Evolutionary conservation across 2,329 filamentous ascomycete species (phyloP).

Genomic region (Amesomyces nigricolor): DNA sequence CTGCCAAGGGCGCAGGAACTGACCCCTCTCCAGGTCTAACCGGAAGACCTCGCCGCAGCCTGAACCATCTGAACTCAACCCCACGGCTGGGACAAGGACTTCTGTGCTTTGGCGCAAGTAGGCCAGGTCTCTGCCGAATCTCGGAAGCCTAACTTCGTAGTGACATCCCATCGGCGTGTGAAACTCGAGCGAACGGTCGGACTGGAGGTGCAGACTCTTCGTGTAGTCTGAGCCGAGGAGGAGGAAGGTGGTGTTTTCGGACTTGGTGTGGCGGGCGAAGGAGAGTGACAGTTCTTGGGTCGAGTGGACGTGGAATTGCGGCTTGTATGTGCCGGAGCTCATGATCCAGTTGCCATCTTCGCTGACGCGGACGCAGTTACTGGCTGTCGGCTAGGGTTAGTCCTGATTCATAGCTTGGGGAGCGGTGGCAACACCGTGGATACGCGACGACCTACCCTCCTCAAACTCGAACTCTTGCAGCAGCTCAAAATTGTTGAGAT

Average conservation of each 20-base stretch:
- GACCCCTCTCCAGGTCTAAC: slow-evolving; percentile 82
- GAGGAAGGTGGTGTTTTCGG: slow-evolving; percentile 85
- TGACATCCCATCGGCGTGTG: slow-evolving; percentile 86
- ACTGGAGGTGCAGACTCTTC: slow-evolving; percentile 90
- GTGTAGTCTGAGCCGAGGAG: slow-evolving; percentile 87
- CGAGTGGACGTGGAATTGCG: slow-evolving; percentile 87
- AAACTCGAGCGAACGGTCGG: slow-evolving; percentile 85
- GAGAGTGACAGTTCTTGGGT: slow-evolving; percentile 90
- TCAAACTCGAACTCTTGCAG: slow-evolving; percentile 98
- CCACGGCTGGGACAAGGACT: slow-evolving; percentile 79
- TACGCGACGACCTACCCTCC: slow-evolving; percentile 22
- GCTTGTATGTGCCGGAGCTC: slow-evolving; percentile 75
- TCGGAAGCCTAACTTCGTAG: slow-evolving; percentile 80
- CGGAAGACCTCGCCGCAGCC: slow-evolving; percentile 85
- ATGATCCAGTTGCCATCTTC: slow-evolving; percentile 97
- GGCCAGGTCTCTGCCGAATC: slow-evolving; percentile 84
- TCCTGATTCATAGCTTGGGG: background rate
- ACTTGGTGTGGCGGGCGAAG: slow-evolving; percentile 84
- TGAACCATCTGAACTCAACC: slow-evolving; percentile 67
- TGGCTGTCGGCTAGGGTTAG: slow-evolving; percentile 47
- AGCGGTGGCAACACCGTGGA: too few relatives aligned
- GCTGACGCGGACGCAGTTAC: slow-evolving; percentile 79
- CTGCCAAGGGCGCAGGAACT: slow-evolving; percentile 92
- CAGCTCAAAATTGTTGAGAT: slow-evolving; percentile 87
- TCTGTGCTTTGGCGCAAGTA: slow-evolving; percentile 67